Evolutionary conservation across 2,329 filamentous ascomycete genomes (phyloP).

Genomic region (Diplodia intermedia): DNA sequence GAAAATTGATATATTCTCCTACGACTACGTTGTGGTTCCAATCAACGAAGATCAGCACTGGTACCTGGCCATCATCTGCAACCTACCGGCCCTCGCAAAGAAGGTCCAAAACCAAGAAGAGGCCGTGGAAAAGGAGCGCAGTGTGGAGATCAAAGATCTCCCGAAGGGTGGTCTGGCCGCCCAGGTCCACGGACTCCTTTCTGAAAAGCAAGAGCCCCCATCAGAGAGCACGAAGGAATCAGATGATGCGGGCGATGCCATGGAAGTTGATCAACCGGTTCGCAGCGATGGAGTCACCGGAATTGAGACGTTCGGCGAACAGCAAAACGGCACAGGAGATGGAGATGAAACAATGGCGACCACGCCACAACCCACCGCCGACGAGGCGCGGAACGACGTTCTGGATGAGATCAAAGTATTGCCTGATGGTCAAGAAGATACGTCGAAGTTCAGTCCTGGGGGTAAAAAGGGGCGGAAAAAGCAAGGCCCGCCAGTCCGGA

Average conservation of each 20-base stretch:
- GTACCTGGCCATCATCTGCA: slow-evolving; percentile 96
- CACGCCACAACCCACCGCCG: background rate
- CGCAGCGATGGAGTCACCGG: background rate
- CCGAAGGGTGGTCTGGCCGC: background rate
- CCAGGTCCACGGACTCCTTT: background rate
- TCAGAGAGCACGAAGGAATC: background rate
- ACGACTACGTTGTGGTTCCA: slow-evolving; percentile 89
- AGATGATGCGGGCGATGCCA: background rate
- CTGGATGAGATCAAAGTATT: background rate
- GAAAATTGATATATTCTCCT: slow-evolving; percentile 80
- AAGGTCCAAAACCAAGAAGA: slow-evolving; percentile 39
- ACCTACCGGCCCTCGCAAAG: slow-evolving; percentile 69
- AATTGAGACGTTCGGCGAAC: background rate
- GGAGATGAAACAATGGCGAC: background rate
- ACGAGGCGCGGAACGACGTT: background rate
- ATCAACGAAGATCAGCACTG: slow-evolving; percentile 89
- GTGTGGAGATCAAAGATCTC: background rate
- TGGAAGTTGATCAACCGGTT: slow-evolving; percentile 16
- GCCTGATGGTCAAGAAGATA: background rate
- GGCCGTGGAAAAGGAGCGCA: background rate
- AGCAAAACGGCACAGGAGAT: background rate
- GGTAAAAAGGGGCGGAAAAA: slow-evolving; percentile 13
- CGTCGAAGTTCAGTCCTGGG: background rate
- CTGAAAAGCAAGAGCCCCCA: background rate
- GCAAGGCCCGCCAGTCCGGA: background rate